Conservation (phyloP, 2,329 filamentous ascomycete species). For the Emericellopsis atlantica region DNA sequence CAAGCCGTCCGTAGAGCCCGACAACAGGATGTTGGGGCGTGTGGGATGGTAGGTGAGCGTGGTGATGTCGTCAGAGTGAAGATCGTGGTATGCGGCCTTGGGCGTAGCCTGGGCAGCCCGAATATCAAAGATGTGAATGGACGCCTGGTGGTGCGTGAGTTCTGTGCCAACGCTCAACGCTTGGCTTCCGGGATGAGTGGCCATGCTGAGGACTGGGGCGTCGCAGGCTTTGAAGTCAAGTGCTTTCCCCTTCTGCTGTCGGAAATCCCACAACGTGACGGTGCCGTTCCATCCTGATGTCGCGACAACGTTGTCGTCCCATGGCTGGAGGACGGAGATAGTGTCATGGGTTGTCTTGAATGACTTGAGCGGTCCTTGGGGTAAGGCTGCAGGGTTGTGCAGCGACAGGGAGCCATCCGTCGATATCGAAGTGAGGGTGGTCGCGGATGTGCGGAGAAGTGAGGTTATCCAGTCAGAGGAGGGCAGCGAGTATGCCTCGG, state of each 20-base stretch:
- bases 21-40: slow-evolving; percentile 50
- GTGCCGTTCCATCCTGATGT: slow-evolving; percentile 63
- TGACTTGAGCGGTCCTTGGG: slow-evolving; percentile 31
- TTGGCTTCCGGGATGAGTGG: slow-evolving; percentile 42
- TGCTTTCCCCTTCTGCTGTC: slow-evolving; percentile 22
- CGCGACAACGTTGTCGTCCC: slow-evolving; percentile 42
- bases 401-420: slow-evolving; percentile 60
- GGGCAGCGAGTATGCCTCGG: slow-evolving; percentile 14
- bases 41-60: slow-evolving; percentile 46
- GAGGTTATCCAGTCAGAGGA: slow-evolving; percentile 44
- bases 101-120: slow-evolving; percentile 29
- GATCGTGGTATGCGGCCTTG: slow-evolving; percentile 45
- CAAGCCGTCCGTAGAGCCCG: slow-evolving; percentile 68
- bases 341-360: slow-evolving; percentile 45
- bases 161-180: slow-evolving; percentile 64
- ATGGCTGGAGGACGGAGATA: slow-evolving; percentile 47
- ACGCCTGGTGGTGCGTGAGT: slow-evolving; percentile 48
- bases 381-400: slow-evolving; percentile 46
- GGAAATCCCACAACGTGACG: slow-evolving; percentile 53
- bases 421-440: slow-evolving; percentile 47
- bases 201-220: slow-evolving; percentile 50
- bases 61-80: slow-evolving; percentile 57
- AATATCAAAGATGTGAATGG: slow-evolving; percentile 51
- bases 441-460: slow-evolving; percentile 32
- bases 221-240: slow-evolving; percentile 32